Evolutionary conservation across 2,329 filamentous ascomycete species (phyloP).

Genomic region (Alternaria solani): DNA sequence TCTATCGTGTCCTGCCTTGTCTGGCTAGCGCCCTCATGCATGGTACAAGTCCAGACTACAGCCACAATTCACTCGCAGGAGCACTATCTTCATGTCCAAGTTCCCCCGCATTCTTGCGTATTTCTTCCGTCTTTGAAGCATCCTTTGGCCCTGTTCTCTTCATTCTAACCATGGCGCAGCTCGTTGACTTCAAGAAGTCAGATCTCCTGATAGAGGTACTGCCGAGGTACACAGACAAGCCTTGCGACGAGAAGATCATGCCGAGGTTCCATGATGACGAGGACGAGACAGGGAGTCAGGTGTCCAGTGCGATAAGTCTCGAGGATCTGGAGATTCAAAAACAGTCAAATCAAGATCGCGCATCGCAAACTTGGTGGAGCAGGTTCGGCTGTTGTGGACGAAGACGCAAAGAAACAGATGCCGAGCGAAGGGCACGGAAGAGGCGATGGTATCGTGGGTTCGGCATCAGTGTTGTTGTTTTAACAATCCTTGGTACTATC

Average conservation of each 20-base stretch:
- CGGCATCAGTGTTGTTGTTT: constrained; percentile 16
- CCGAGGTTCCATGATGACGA: constrained; percentile 19
- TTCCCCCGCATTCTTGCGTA: not conserved
- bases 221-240: constrained; percentile 7
- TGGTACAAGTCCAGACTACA: not conserved
- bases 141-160: not conserved
- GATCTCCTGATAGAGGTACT: constrained; percentile 11
- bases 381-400: constrained; percentile 6
- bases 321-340: constrained; percentile 9
- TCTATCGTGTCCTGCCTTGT: constrained; percentile 1
- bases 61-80: not conserved
- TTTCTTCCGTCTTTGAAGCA: not conserved
- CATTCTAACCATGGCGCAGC: constrained; percentile 10
- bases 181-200: constrained; percentile 3
- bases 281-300: constrained; percentile 18
- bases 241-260: not conserved
- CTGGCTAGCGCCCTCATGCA: not conserved
- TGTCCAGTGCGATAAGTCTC: constrained; percentile 10
- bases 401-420: constrained; percentile 5
- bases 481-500: constrained; percentile 27
- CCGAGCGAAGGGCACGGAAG: not conserved
- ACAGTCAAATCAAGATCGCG: constrained; percentile 14
- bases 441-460: constrained; percentile 14
- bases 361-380: constrained; percentile 8
- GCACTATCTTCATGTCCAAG: not conserved